Evolutionary conservation across 495 filamentous ascomycete genomes (phyloP).

Genomic region (Xylaria flabelliformis): DNA sequence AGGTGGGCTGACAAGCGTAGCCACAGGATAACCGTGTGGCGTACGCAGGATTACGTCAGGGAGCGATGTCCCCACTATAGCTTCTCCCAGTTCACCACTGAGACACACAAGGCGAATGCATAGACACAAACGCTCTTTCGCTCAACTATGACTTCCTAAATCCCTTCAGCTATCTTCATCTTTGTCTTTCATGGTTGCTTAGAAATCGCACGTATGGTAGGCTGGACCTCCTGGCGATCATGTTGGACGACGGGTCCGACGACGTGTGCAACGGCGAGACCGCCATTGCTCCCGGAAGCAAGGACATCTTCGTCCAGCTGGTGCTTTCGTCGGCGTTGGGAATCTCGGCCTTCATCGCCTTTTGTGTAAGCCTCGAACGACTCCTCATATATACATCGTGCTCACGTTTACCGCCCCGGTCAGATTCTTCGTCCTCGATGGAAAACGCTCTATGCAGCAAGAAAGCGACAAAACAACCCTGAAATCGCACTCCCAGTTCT

Average conservation of each 20-base stretch:
- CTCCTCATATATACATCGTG: conserved; percentile 26
- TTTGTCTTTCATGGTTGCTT: neutral
- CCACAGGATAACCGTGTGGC: no score
- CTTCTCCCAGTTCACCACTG: neutral
- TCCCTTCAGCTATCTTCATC: neutral
- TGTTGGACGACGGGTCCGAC: conserved; percentile 26
- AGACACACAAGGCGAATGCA: neutral
- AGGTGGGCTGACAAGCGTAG: no score
- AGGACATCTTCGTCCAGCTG: conserved; percentile 59
- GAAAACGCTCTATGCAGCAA: conserved; percentile 89
- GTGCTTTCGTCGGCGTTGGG: conserved; percentile 58
- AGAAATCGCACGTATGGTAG: conserved; percentile 8
- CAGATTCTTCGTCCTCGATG: conserved; percentile 86
- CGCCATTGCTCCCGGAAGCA: conserved; percentile 43
- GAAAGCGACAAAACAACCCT: conserved; percentile 71
- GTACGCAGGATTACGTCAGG: conserved; percentile 20
- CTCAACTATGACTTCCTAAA: conserved; percentile 16
- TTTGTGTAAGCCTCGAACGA: conserved; percentile 51
- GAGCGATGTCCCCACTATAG: neutral
- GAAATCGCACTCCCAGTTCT: conserved; percentile 82
- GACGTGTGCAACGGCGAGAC: conserved; percentile 41
- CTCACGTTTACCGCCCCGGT: conserved; percentile 29
- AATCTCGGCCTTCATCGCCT: conserved; percentile 57
- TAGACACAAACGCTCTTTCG: neutral
- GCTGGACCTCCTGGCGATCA: conserved; percentile 18